Conservation (phyloP, 331 rosid genomes). For the Phaseolus coccineus region DNA sequence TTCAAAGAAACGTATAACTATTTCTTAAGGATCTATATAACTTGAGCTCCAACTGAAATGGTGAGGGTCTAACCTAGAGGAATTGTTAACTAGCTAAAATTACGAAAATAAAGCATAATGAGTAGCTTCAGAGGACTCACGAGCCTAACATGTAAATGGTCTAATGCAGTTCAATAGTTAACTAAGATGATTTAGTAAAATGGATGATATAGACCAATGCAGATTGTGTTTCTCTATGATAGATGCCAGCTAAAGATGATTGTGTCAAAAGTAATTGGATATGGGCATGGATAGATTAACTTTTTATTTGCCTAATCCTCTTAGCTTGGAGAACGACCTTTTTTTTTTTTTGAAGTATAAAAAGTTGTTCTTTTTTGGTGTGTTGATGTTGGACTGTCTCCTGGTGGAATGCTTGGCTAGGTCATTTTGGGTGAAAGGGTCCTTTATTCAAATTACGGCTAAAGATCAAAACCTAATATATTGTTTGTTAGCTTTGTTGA, state of each 20-base stretch:
- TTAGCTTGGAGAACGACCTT: slow-evolving; percentile 24
- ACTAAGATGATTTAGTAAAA: slow-evolving; percentile 44
- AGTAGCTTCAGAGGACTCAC: slow-evolving; percentile 47
- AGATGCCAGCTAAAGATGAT: slow-evolving; percentile 53
- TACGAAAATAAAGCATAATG: slow-evolving; percentile 8
- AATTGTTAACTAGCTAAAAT: background rate
- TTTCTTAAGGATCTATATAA: background rate
- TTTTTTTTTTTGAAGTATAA: background rate
- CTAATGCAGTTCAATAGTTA: slow-evolving; percentile 40
- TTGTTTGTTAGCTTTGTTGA: slow-evolving; percentile 29
- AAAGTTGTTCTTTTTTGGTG: slow-evolving; percentile 27
- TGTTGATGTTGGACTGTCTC: slow-evolving; percentile 38
- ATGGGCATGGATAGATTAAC: background rate
- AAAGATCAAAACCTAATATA: slow-evolving; percentile 20
- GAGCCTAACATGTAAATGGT: slow-evolving; percentile 44
- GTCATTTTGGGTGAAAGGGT: slow-evolving; percentile 27
- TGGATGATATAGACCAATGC: slow-evolving; percentile 44
- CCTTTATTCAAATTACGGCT: slow-evolving; percentile 15
- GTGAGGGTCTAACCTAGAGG: background rate
- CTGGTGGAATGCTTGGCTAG: slow-evolving; percentile 33
- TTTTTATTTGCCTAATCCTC: slow-evolving; percentile 20
- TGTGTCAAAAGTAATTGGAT: slow-evolving; percentile 36
- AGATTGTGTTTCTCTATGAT: slow-evolving; percentile 46
- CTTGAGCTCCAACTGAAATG: background rate
- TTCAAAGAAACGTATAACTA: slow-evolving; percentile 17